Base-by-base conservation (phyloP, 2,329 filamentous ascomycete genomes). In the Colletotrichum lini region DNA sequence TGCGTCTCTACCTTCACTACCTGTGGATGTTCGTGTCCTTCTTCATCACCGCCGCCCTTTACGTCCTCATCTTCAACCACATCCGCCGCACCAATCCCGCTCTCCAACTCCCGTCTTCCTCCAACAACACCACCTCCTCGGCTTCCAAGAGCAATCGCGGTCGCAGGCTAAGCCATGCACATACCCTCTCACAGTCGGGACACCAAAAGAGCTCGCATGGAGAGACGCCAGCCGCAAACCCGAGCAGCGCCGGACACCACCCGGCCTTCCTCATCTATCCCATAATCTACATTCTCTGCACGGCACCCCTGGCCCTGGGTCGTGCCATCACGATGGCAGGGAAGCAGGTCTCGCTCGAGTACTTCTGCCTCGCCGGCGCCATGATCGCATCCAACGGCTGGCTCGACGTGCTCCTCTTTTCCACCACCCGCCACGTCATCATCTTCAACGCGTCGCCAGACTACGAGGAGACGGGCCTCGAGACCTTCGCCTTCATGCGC, bases 1-100 rank as follows among this genome's bases (percentile, higher is more conserved):
- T 90, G 44, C 88, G 90, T 62, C 83, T 92, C 0, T 85, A 85
- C 79, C 84, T 88, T 1, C 90, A 92, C 75, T 92, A 92, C 75
- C 80, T 92, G 67, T 92, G 88, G 85, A 90, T 92, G 67, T 91
- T 84, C 73, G 74, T 83, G 26, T 77, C 79, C 21, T 78, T 86
- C 4, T 78, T 74, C 2, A 73, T 80, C 21, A 86, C 84, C 0
- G 78, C 78, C 0, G 60, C 77, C 18, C 74, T 86, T 1, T 86
- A 86, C 75, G 66, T 79, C 13, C 73, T 80, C 65, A 84, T 86
- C 67, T 85, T 83, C 75, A 70, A 83, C 60, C 80, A 79, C 52
- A 78, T 84, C 16, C 81, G 82, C 54, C 72, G 73, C 60, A 75
- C 74, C 30, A 73, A 74, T 58, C 67, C 79, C 75, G 65, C 70